A percentile compares a stretch with the other conserved stretches of the same genome.
These are phyloP conservation scores for Vitis cinerea DNA, from an alignment of 164 flowering plant genomes.

Conservation along the genomic window DNA sequence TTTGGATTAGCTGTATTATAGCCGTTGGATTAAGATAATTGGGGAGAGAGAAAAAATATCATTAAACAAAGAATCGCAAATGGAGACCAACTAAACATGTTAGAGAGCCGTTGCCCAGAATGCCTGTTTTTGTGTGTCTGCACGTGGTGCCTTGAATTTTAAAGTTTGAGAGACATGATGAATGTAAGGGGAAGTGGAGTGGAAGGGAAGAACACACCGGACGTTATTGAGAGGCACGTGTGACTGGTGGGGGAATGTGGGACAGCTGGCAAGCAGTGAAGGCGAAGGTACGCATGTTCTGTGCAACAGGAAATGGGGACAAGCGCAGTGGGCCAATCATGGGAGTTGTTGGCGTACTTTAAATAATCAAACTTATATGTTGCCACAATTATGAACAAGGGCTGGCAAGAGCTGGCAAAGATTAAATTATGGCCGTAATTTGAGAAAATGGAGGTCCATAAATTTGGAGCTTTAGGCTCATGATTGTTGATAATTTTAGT, in stretches of 20 bases:
- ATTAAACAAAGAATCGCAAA: slow-evolving; percentile 5
- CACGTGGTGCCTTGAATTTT: slow-evolving; percentile 4
- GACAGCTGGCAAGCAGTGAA: not conserved
- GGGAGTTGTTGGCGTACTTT: not conserved
- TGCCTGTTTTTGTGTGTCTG: not conserved
- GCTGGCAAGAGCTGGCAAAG: slow-evolving; percentile 25
- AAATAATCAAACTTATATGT: not conserved
- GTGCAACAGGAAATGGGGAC: not conserved
- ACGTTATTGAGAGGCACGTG: not conserved
- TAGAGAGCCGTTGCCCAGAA: not conserved
- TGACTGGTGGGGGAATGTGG: not conserved
- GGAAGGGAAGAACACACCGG: not conserved
- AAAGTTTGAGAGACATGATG: not conserved
- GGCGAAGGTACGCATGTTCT: not conserved
- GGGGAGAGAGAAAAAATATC: slow-evolving; percentile 6
- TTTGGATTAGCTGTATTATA: not conserved
- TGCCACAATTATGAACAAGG: not conserved
- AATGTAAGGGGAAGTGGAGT: not conserved
- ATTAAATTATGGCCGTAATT: not conserved
- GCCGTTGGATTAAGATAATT: slow-evolving; percentile 3
- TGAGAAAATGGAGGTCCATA: not conserved
- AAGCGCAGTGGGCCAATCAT: not conserved
- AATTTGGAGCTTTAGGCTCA: not conserved
- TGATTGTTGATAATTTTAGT: not conserved
- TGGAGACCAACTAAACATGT: slow-evolving; percentile 17